Percentiles rank a stretch among this genome's conserved stretches.
These are phyloP conservation scores for Antitrichia curtipendula DNA, from an alignment of 225 moss, liverwort and hornwort species.

Conservation along the genomic window DNA sequence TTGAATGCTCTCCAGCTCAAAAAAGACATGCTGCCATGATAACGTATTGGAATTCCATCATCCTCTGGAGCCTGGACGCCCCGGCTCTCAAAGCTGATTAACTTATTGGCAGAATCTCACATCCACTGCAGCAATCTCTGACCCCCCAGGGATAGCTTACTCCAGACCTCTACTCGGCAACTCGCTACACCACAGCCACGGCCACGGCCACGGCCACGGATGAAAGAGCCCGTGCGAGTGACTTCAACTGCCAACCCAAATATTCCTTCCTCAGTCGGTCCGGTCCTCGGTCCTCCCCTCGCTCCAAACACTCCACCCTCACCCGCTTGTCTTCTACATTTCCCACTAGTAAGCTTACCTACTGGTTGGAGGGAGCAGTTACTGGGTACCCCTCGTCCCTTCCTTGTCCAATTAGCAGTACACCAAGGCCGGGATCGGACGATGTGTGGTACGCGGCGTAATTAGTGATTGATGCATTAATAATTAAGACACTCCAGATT, in stretches of 20 bases:
- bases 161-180: not conserved
- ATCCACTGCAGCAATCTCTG: slow-evolving; percentile 6
- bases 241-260: not conserved
- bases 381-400: not conserved
- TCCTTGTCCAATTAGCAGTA: not conserved
- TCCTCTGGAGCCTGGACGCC: not conserved
- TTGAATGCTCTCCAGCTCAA: not conserved
- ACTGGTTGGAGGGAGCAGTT: slow-evolving; percentile 1
- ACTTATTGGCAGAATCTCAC: slow-evolving; percentile 1
- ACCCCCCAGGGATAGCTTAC: not conserved
- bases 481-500: not conserved
- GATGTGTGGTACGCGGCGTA: not conserved
- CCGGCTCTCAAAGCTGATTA: not conserved
- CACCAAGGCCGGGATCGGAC: not conserved
- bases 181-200: not conserved
- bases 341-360: not conserved
- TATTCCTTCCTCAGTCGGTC: not conserved
- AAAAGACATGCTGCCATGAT: not conserved
- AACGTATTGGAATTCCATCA: not conserved
- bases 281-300: not conserved
- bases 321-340: not conserved
- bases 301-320: not conserved
- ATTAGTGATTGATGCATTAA: not conserved
- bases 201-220: not conserved
- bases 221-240: not conserved